Percentiles rank a stretch among this genome's conserved stretches.
Evolutionary conservation across 495 filamentous ascomycete genomes (phyloP).

Genomic region (Amphirosellinia nigrospora): DNA sequence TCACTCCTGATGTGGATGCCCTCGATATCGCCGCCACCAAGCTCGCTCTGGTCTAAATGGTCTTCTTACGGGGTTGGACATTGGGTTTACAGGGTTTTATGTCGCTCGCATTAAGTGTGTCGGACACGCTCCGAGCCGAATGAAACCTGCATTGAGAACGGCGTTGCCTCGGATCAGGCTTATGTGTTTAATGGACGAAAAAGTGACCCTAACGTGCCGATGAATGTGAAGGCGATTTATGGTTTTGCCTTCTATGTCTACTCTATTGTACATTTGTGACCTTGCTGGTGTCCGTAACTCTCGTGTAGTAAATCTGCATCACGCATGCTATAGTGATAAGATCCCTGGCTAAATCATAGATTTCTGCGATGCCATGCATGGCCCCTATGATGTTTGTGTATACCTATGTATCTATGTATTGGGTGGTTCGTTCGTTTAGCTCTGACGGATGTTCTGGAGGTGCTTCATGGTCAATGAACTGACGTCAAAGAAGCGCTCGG

Average conservation of each 20-base stretch:
- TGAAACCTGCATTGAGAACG: slow-evolving; percentile 43
- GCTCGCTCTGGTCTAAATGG: slow-evolving; percentile 88
- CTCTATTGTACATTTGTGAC: slow-evolving; percentile 14
- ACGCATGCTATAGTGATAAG: neutral
- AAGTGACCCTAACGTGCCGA: slow-evolving; percentile 33
- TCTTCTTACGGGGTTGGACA: slow-evolving; percentile 26
- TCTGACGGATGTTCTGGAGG: slow-evolving; percentile 59
- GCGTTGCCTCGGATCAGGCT: slow-evolving; percentile 42
- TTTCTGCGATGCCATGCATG: neutral
- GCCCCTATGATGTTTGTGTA: neutral
- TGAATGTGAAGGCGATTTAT: slow-evolving; percentile 24
- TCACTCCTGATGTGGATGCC: slow-evolving; percentile 96
- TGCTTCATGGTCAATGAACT: slow-evolving; percentile 81
- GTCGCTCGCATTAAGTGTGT: slow-evolving; percentile 27
- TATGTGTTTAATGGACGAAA: slow-evolving; percentile 39
- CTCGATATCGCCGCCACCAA: slow-evolving; percentile 99
- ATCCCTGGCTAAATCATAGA: neutral
- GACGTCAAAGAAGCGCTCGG: slow-evolving; percentile 90
- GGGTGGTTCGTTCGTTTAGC: neutral
- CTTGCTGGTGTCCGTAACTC: neutral
- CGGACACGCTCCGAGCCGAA: slow-evolving; percentile 29
- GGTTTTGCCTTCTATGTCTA: slow-evolving; percentile 15
- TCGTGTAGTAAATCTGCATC: neutral
- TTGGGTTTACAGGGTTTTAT: slow-evolving; percentile 31
- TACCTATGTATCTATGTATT: neutral